Percentiles rank a stretch among this genome's conserved stretches.
phyloP scores from a whole-genome alignment of 345 rosid genomes.

The Aurinia saxatilis region DNA sequence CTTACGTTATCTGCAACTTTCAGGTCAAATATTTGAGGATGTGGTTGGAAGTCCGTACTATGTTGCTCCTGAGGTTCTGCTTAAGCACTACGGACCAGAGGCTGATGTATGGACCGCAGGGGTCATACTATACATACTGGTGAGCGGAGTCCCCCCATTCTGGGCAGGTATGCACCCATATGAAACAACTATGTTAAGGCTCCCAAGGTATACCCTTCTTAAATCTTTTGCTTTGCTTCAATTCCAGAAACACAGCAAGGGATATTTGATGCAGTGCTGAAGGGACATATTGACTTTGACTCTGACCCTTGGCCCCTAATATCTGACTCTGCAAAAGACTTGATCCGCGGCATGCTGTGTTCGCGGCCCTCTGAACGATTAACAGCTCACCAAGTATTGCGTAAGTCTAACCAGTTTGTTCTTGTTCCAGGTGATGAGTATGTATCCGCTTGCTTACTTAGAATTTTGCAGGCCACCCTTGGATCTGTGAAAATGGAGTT shows the following conservation, averaged over 20 bases:
- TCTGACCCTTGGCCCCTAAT: constrained; percentile 98
- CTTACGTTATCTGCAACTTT: no score
- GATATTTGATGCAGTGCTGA: constrained; percentile 96
- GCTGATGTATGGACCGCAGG: constrained; percentile 96
- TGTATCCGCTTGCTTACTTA: no score
- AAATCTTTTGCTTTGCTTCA: no score
- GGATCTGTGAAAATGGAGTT: constrained; percentile 97
- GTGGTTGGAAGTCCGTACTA: constrained; percentile 98
- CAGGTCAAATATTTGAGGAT: no score
- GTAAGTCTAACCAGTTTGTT: no score
- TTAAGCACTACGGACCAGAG: constrained; percentile 84
- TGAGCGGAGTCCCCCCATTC: constrained; percentile 94
- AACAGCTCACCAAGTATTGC: constrained; percentile 95
- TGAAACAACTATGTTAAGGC: no score
- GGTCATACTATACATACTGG: constrained; percentile 88
- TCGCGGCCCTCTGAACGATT: constrained; percentile 66
- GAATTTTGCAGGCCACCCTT: constrained; percentile 86
- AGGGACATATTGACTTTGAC: constrained; percentile 86
- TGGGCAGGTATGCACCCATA: constrained; percentile 72
- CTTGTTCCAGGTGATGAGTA: no score
- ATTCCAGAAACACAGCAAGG: constrained; percentile 98
- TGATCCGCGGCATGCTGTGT: constrained; percentile 75
- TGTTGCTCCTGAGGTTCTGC: constrained; percentile 95
- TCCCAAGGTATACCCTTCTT: no score
- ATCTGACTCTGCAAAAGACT: constrained; percentile 85